These are phyloP conservation scores for Aegilops umbellulata DNA, from an alignment of 176 grass and related monocot genomes.

Conservation along the genomic window DNA sequence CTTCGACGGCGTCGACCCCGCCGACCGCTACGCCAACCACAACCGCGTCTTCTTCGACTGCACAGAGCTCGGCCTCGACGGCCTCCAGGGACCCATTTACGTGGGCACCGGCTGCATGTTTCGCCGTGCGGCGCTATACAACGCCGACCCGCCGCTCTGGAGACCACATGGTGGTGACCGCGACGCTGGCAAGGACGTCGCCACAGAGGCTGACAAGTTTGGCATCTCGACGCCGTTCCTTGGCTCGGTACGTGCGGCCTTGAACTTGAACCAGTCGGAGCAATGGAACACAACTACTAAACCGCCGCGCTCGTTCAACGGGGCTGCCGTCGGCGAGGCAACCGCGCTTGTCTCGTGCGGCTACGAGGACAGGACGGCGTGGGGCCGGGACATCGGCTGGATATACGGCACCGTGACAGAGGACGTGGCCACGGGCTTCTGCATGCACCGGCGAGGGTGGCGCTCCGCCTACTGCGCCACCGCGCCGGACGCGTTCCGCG, in stretches of 20 bases:
- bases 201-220: not conserved
- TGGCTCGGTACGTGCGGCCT: not conserved
- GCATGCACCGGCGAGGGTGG: constrained; percentile 34
- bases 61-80: constrained; percentile 74
- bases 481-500: constrained; percentile 23
- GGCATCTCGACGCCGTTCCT: not conserved
- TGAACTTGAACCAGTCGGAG: not conserved
- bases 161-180: not conserved
- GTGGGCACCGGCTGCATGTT: constrained; percentile 33
- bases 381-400: constrained; percentile 29
- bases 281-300: not conserved
- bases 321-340: not conserved
- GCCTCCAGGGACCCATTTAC: constrained; percentile 51
- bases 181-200: not conserved
- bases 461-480: constrained; percentile 30
- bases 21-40: constrained; percentile 79
- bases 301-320: not conserved
- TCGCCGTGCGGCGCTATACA: constrained; percentile 18
- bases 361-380: constrained; percentile 21
- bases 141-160: constrained; percentile 14
- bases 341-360: constrained; percentile 10
- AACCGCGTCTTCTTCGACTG: constrained; percentile 85
- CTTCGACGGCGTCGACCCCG: constrained; percentile 76
- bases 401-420: constrained; percentile 26
- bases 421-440: constrained; percentile 25